These are phyloP conservation scores for Debaryomyces castellii DNA, from an alignment of 805 yeast species.

Conservation along the genomic window DNA sequence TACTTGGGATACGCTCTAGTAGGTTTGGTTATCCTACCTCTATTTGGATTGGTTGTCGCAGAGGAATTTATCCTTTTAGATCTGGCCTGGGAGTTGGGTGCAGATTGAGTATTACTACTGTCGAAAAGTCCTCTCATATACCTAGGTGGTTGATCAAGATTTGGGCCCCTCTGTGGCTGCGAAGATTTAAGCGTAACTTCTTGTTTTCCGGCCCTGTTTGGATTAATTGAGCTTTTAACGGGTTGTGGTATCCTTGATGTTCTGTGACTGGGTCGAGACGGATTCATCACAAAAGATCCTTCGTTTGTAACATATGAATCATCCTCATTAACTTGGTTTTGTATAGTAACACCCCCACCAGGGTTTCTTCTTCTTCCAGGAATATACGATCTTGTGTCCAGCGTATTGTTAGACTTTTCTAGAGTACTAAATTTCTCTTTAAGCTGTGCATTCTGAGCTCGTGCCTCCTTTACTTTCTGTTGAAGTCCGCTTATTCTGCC, in stretches of 20 bases:
- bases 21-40: conserved; percentile 6
- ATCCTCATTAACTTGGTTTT: conserved; percentile 11
- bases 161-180: conserved; percentile 24
- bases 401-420: conserved; percentile 1
- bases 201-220: conserved; percentile 1
- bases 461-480: conserved; percentile 17
- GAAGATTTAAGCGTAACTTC: conserved; percentile 1
- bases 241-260: conserved; percentile 23
- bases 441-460: conserved; percentile 23
- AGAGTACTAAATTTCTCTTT: conserved; percentile 14
- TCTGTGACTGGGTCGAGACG: conserved; percentile 8
- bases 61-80: background rate
- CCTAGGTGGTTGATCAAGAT: conserved; percentile 43
- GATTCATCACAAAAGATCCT: conserved; percentile 26
- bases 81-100: background rate
- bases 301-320: conserved; percentile 26
- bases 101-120: conserved; percentile 7
- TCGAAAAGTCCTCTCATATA: conserved; percentile 41
- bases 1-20: background rate
- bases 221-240: conserved; percentile 4
- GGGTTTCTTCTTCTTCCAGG: background rate
- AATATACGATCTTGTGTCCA: background rate
- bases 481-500: conserved; percentile 20
- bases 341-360: background rate
- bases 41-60: background rate